phyloP scores from a whole-genome alignment of 2,329 filamentous ascomycete genomes.

The Phyllosticta capitalensis region DNA sequence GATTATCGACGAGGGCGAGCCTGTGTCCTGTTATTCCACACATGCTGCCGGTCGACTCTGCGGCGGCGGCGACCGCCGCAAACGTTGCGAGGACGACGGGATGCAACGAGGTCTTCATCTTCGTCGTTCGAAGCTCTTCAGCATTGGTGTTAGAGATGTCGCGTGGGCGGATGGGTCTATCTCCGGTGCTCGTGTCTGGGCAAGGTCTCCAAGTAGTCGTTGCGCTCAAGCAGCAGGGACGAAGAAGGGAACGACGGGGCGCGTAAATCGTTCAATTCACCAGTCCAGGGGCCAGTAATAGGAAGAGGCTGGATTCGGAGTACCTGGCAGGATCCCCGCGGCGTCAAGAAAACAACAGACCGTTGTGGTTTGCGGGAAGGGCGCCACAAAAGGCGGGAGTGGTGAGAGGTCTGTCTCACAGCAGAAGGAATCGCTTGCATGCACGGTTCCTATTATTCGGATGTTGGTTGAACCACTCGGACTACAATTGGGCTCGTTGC shows the following conservation, averaged over 20 bases:
- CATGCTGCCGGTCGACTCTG: not conserved
- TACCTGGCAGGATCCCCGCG: not conserved
- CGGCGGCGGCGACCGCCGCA: not conserved
- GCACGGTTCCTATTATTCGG: not conserved
- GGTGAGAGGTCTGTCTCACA: not conserved
- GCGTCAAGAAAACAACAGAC: not conserved
- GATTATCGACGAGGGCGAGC: conserved; percentile 2
- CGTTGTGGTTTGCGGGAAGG: not conserved
- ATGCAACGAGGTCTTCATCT: not conserved
- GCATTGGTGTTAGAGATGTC: not conserved
- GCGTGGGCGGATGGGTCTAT: not conserved
- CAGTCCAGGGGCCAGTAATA: not conserved
- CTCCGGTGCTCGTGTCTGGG: not conserved
- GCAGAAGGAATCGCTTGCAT: not conserved
- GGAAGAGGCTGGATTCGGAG: not conserved
- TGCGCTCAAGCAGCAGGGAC: not conserved
- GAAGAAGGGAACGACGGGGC: not conserved
- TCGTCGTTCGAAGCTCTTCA: not conserved
- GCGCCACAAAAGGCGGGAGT: not conserved
- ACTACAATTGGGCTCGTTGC: not conserved
- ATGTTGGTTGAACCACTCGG: not conserved
- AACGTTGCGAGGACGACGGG: not conserved
- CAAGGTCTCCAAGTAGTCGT: not conserved
- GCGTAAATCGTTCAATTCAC: not conserved
- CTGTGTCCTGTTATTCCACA: not conserved